A percentile compares a stretch with the other conserved stretches of the same genome.
These are phyloP conservation scores for Pelargonium nanum DNA, from an alignment of 345 rosid genomes.

Conservation along the genomic window DNA sequence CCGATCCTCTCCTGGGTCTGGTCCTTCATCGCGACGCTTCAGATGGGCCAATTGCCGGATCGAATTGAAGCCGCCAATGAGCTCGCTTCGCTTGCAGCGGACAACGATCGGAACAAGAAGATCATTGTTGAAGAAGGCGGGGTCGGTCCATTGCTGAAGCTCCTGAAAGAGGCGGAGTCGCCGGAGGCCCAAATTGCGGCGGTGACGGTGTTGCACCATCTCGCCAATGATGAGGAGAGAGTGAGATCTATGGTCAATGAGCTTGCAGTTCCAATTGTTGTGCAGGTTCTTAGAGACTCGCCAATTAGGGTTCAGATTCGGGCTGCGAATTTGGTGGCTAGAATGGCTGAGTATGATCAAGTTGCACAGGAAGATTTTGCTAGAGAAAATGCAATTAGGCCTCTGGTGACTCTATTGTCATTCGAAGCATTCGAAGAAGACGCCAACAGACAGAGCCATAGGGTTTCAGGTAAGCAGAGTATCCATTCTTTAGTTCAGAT, in stretches of 20 bases:
- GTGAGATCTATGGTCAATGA: conserved; percentile 44
- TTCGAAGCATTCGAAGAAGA: conserved; percentile 57
- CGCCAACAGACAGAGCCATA: conserved; percentile 10
- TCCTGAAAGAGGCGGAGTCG: conserved; percentile 47
- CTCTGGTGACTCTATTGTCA: conserved; percentile 61
- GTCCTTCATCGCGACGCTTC: conserved; percentile 55
- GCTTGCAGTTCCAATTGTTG: conserved; percentile 50
- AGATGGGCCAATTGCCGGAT: conserved; percentile 43
- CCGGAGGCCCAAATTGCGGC: conserved; percentile 73
- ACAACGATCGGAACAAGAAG: conserved; percentile 76
- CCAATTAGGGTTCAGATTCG: conserved; percentile 57
- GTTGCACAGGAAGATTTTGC: conserved; percentile 84
- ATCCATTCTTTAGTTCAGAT: conserved; percentile 66
- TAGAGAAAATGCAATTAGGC: conserved; percentile 65
- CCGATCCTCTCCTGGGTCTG: conserved; percentile 91
- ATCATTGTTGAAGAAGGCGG: conserved; percentile 88
- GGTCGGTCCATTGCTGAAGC: conserved; percentile 48
- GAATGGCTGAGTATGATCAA: conserved; percentile 60
- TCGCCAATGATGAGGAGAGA: conserved; percentile 57
- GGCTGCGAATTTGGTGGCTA: conserved; percentile 54
- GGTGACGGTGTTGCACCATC: conserved; percentile 24
- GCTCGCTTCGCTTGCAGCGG: conserved; percentile 55
- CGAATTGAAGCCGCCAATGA: conserved; percentile 68
- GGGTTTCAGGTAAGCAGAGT: conserved; percentile 39
- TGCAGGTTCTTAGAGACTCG: conserved; percentile 56